These are phyloP conservation scores for Leptographium lundbergii DNA, from an alignment of 2,329 filamentous ascomycete species.

Conservation along the genomic window DNA sequence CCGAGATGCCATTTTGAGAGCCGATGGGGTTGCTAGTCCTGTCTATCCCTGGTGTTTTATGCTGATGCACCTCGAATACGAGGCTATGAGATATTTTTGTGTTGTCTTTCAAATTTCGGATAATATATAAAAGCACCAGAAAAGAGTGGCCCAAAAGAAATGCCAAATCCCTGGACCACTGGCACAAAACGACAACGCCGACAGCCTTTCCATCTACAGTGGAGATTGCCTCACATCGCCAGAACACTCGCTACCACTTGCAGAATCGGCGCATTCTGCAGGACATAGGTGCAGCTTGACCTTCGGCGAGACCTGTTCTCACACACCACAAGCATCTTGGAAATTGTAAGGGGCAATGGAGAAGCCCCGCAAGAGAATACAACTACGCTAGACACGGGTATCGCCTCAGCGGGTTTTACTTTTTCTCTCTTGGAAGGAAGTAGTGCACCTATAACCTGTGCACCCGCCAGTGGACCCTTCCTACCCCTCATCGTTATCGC, in stretches of 20 bases:
- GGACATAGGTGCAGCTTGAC: neutral
- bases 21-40: neutral
- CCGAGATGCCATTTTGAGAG: conserved; percentile 39
- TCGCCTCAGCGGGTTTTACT: neutral
- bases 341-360: conserved; percentile 9
- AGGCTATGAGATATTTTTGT: neutral
- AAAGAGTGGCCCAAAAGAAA: neutral
- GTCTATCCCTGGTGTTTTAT: neutral
- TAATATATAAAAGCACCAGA: neutral
- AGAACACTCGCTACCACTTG: neutral
- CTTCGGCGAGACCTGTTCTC: neutral
- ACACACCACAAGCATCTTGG: neutral
- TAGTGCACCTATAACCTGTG: neutral
- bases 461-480: neutral
- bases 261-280: neutral
- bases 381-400: conserved; percentile 3
- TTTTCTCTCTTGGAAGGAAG: neutral
- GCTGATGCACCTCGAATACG: neutral
- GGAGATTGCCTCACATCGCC: neutral
- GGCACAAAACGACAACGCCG: neutral
- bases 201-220: neutral
- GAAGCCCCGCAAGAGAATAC: conserved; percentile 5
- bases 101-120: neutral
- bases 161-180: neutral
- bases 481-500: conserved; percentile 5